Evolutionary conservation across 2,329 filamentous ascomycete genomes (phyloP), one percentile per base, ranked within the genome.

Genomic region (Fusarium phyllophilum): DNA sequence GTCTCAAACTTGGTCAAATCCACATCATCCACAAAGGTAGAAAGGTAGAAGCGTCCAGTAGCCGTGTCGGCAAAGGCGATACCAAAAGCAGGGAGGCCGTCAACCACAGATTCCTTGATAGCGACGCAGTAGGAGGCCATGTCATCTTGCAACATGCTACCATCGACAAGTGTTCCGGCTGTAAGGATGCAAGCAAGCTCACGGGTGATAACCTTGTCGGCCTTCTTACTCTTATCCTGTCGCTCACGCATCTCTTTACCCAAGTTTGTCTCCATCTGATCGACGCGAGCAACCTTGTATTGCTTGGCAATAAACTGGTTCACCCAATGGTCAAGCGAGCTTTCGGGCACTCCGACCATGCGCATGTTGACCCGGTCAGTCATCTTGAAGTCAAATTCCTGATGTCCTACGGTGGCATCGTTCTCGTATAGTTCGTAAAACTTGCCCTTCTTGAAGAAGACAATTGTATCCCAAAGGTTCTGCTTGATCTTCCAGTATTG

Each of bases 401-500:
- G 96, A 80, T 99, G 95, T 9, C 96, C 96, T 63, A 98, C 92
- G 0, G 96, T 97, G 10, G 96, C 96, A 83, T 99, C 96, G 69
- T 98, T 97, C 81, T 99, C 96, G 79, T 98, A 99, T 0, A 99
- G 88, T 81, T 99, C 96, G 80, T 98, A 99, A 83, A 99, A 99
- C 79, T 99, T 99, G 79, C 96, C 96, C 86, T 99, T 99, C 84
- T 98, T 99, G 91, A 99, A 99, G 84, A 99, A 99, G 22, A 99
- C 96, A 51, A 99, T 92, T 0, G 95, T 98, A 75, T 98, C 95
- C 93, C 94, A 98, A 75, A 97, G 94, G 77, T 98, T 98, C 82
- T 95, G 93, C 85, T 99, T 99, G 82, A 99, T 98, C 79, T 97
- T 94, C 96, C 96, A 99, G 82, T 99, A 99, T 81, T 99, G 96